A percentile compares a stretch with the other conserved stretches of the same genome.
phyloP scores from a whole-genome alignment of 106 monocot genomes.

The Agapanthus africanus region DNA sequence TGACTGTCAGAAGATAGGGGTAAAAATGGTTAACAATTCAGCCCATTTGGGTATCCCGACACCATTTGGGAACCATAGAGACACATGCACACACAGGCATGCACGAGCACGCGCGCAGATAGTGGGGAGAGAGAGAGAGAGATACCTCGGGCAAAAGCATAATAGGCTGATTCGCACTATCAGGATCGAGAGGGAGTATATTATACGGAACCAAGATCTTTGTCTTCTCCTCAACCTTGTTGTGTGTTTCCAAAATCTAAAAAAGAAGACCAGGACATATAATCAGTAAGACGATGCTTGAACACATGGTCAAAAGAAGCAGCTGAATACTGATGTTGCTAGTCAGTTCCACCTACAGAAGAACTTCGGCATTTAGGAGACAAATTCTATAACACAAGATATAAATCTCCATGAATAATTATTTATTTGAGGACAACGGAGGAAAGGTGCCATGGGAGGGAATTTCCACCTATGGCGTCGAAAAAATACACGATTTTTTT shows the following conservation, averaged over 20 bases:
- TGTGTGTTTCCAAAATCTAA: conserved; percentile 77
- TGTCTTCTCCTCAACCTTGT: conserved; percentile 79
- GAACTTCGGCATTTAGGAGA: neutral
- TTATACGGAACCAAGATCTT: conserved; percentile 78
- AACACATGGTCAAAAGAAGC: neutral
- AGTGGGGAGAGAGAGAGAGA: neutral
- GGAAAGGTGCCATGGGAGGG: too few relatives aligned
- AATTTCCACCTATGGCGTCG: too few relatives aligned
- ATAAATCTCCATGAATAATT: too few relatives aligned
- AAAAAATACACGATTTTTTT: too few relatives aligned
- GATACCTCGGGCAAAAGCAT: conserved; percentile 88
- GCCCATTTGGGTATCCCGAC: too few relatives aligned
- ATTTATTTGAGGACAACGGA: too few relatives aligned
- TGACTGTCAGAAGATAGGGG: too few relatives aligned
- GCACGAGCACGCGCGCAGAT: neutral
- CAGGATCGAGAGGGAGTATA: conserved; percentile 82
- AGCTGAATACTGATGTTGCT: neutral
- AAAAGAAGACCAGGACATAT: conserved; percentile 2
- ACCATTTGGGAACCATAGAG: neutral
- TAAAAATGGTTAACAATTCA: too few relatives aligned
- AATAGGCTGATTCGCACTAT: conserved; percentile 61
- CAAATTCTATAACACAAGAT: too few relatives aligned
- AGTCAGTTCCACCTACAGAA: neutral
- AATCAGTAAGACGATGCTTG: neutral
- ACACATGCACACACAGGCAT: neutral